Conservation (phyloP, 805 yeast genomes). For the Clavispora carvajalis region DNA sequence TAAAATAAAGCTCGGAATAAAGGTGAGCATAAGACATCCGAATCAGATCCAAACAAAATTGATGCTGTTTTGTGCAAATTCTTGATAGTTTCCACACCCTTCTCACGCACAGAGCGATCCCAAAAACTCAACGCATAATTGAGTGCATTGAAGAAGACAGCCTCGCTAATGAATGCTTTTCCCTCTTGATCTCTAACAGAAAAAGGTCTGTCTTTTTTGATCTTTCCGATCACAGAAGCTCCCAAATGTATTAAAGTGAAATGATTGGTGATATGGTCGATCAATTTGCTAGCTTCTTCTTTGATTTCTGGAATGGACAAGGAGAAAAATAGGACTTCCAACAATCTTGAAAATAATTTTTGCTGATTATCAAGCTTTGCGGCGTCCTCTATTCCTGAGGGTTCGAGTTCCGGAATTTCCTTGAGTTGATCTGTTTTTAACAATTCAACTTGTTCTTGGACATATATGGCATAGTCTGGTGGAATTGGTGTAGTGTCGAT, state of each 20-base stretch:
- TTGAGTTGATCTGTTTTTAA: slow-evolving; percentile 37
- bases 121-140: slow-evolving; percentile 77
- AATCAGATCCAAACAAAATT: slow-evolving; percentile 60
- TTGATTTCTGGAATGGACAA: slow-evolving; percentile 67
- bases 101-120: slow-evolving; percentile 59
- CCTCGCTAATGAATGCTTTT: slow-evolving; percentile 59
- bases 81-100: slow-evolving; percentile 65
- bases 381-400: slow-evolving; percentile 42
- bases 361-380: slow-evolving; percentile 56
- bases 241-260: slow-evolving; percentile 74
- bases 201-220: slow-evolving; percentile 65
- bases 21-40: slow-evolving; percentile 66
- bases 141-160: slow-evolving; percentile 67
- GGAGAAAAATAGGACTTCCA: slow-evolving; percentile 71
- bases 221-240: slow-evolving; percentile 61
- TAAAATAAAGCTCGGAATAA: slow-evolving; percentile 71
- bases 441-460: slow-evolving; percentile 46
- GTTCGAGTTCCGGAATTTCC: slow-evolving; percentile 30
- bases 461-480: slow-evolving; percentile 32
- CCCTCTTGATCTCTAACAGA: slow-evolving; percentile 80
- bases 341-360: slow-evolving; percentile 54
- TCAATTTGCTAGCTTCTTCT: slow-evolving; percentile 59
- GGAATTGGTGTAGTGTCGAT: slow-evolving; percentile 53
- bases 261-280: slow-evolving; percentile 70
- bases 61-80: slow-evolving; percentile 57